Evolutionary conservation across 768 basidiomycete species (phyloP), one percentile per base, ranked within the genome.

Genomic region (Tylopilus vinaceipallidus): DNA sequence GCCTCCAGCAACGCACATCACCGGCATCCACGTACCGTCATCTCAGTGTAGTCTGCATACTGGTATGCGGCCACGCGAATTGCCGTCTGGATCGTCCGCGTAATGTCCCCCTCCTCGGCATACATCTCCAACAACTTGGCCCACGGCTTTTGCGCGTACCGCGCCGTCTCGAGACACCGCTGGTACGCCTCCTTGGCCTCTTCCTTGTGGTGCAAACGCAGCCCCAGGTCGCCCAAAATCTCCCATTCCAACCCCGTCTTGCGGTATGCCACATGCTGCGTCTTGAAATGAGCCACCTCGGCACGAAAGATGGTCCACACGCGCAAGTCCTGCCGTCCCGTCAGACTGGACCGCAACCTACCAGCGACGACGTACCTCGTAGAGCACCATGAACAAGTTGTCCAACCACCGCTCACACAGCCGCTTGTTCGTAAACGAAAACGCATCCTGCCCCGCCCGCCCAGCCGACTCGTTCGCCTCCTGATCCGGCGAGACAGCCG

Each of bases 301-400:
- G 97, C 95, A 20, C 97, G 82, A 82, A 95, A 99, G 61, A 99
- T 98, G 1, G 97, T 99, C 88, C 95, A 98, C 4, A 99, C 90
- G 14, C 97, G 84, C 33, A 99, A 75, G 66, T 99, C 97, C 91
- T 58, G n/a, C 2, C 6, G 34, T 3, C 3, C 8, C 11, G 12
- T 8, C 16, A 49, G 34, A 10, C 20, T 23, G 3, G 14, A n/a
- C 20, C n/a, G 17, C 4, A 7, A 34, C 16, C 16, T 9, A 2
- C 3, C 8, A 4, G 4, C 17, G 14, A 3, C 61, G 5, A 67
- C 78, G 32, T 42, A 90, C 94, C 81, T 98, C 95, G 64, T 98
- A 98, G 5, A 99, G 73, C 3, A 98, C 94, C 93, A 97, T 98
- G 74, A 95, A 99, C 52, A 98, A 67, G 58, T 98, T 98, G 64